These are phyloP conservation scores for Fusarium phyllophilum DNA, from an alignment of 2,329 filamentous ascomycete genomes.

Conservation along the genomic window DNA sequence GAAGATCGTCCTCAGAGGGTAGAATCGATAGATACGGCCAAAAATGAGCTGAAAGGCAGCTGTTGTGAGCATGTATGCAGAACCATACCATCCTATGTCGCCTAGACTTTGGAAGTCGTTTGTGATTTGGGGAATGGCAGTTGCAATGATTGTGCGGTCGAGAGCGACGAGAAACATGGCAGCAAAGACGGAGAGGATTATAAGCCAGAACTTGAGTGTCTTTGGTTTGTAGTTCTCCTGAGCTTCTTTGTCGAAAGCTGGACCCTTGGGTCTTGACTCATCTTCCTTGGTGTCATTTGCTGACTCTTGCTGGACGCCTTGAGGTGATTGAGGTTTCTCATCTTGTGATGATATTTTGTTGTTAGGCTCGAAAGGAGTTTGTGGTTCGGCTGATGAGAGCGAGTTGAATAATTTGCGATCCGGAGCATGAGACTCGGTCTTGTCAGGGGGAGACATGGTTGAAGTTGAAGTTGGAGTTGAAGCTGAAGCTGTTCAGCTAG, in stretches of 20 bases:
- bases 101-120: conserved; percentile 66
- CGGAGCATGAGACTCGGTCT: background rate
- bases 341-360: background rate
- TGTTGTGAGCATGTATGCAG: conserved; percentile 69
- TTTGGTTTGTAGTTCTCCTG: conserved; percentile 61
- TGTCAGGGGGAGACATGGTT: conserved; percentile 21
- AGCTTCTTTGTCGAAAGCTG: conserved; percentile 41
- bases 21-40: conserved; percentile 65
- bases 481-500: background rate
- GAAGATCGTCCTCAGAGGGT: conserved; percentile 61
- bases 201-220: conserved; percentile 65
- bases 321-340: background rate
- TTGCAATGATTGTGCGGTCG: conserved; percentile 66
- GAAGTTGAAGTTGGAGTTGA: background rate
- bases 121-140: conserved; percentile 65
- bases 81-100: conserved; percentile 73
- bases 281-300: conserved; percentile 32
- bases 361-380: background rate
- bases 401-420: conserved; percentile 32
- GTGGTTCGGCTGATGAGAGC: conserved; percentile 31
- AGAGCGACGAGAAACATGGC: conserved; percentile 68
- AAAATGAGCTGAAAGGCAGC: conserved; percentile 64
- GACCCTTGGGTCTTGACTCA: conserved; percentile 8
- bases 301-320: background rate
- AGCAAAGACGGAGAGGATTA: conserved; percentile 63